Base-by-base conservation (phyloP, 2,329 filamentous ascomycete genomes). In the Graphiopsis chlorocephala region DNA sequence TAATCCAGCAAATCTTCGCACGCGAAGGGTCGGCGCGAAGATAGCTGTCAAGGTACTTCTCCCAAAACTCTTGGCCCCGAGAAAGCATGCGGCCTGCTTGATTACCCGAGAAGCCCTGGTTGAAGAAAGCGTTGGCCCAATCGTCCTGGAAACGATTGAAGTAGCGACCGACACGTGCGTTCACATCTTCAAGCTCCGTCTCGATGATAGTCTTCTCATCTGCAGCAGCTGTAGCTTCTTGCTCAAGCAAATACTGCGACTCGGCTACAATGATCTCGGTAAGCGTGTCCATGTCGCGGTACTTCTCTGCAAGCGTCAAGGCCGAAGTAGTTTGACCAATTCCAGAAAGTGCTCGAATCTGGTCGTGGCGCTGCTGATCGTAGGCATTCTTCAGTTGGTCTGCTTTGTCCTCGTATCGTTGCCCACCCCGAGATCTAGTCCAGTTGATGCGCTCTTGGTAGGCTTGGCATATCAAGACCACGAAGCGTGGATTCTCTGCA, bases 1-100 rank as follows among this genome's bases (percentile, higher is more conserved):
- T 96, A 79, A 99, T 96, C 95, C 95, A 99, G 57, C 89, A 88
- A 52, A 99, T 83, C 71, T 92, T 92, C 29, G 89, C 88, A 67
- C 92, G 87, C 67, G 88, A 84, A 0, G 88, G 85, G 68, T 88
- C 86, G 63, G 86, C 88, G 48, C 91, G 87, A 56, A 99, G 82
- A 72, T 93, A 99, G 60, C 84, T 83, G 0, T 92, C 96, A 63
- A 96, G 85, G 72, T 88, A 89, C 59, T 85, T 79, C 69, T 88
- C 87, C 74, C 74, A 76, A 72, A 93, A 90, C 64, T 87, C 80
- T 28, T 88, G 82, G 65, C 91, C 91, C 74, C 83, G 71, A 71
- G 88, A 84, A 61, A 99, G 83, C 29, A 69, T 87, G 83, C 50
- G 91, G 83, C 53, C 90, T 26, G 70, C 70, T 17, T 62, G 53